Evolutionary conservation across 2,329 filamentous ascomycete genomes (phyloP).

Genomic region (Ophiocordyceps camponoti-rufipedis): DNA sequence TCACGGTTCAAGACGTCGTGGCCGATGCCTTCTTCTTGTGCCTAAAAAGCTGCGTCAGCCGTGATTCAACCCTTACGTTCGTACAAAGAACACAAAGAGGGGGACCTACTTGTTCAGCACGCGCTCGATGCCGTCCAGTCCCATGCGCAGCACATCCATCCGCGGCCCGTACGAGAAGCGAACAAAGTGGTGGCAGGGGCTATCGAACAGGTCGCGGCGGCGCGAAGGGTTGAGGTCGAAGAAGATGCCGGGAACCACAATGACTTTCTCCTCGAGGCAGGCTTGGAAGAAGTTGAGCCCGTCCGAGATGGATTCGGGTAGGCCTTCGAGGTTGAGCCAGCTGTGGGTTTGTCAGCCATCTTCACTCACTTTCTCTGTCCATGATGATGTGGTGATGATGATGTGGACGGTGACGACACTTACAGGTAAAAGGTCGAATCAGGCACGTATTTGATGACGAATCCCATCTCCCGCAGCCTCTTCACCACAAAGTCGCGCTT

Average conservation of each 20-base stretch:
- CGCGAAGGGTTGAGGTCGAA: conserved; percentile 89
- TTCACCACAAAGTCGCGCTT: conserved; percentile 85
- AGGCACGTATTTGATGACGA: conserved; percentile 66
- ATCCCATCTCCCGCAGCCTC: conserved; percentile 70
- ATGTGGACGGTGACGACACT: conserved; percentile 4
- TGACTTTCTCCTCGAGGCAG: conserved; percentile 83
- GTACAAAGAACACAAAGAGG: too few relatives aligned
- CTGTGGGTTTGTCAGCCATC: conserved; percentile 6
- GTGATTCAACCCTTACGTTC: neutral
- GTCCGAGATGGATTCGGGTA: conserved; percentile 72
- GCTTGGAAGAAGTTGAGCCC: conserved; percentile 95
- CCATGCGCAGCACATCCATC: conserved; percentile 61
- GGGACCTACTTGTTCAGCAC: conserved; percentile 54
- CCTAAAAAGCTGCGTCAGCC: conserved; percentile 4
- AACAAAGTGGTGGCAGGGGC: conserved; percentile 84
- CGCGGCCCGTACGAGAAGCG: conserved; percentile 69
- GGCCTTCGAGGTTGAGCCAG: conserved; percentile 42
- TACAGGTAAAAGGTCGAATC: conserved; percentile 93
- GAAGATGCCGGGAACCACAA: conserved; percentile 94
- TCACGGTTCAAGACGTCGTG: neutral
- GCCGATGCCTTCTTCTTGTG: conserved; percentile 6
- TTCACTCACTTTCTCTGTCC: too few relatives aligned
- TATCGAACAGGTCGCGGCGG: conserved; percentile 81
- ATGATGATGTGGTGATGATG: neutral
- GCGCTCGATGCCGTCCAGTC: conserved; percentile 69